Evolutionary conservation across 106 monocot genomes (phyloP).

Genomic region (Agapanthus africanus): DNA sequence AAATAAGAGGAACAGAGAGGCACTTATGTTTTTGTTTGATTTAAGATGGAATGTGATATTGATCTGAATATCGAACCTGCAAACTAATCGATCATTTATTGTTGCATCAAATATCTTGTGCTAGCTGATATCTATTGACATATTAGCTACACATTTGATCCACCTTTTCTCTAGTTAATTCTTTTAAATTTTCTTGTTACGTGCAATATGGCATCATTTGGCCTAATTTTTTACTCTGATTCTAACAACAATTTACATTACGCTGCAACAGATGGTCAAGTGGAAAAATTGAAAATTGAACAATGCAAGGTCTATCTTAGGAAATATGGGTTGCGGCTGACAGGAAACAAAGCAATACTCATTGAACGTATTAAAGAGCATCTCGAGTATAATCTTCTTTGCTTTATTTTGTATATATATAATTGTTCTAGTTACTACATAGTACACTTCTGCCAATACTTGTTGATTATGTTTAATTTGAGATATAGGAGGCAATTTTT

Average conservation of each 20-base stretch:
- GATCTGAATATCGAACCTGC: too few species aligned
- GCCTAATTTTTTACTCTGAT: background rate
- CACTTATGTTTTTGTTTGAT: too few species aligned
- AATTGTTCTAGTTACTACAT: background rate
- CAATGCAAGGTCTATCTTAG: slow-evolving; percentile 76
- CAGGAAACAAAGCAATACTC: slow-evolving; percentile 60
- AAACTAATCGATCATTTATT: too few species aligned
- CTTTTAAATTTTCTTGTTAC: background rate
- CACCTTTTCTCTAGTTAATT: background rate
- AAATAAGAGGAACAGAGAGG: too few species aligned
- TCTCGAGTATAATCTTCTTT: slow-evolving; percentile 31
- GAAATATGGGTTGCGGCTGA: slow-evolving; percentile 59
- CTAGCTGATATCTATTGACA: too few species aligned
- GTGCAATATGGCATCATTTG: background rate
- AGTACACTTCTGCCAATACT: background rate
- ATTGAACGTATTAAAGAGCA: slow-evolving; percentile 56
- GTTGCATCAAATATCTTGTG: too few species aligned
- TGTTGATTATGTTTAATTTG: background rate
- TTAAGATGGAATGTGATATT: too few species aligned
- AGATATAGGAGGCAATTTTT: background rate
- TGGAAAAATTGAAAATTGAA: slow-evolving; percentile 60
- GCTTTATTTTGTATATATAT: background rate
- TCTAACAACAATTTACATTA: slow-evolving; percentile 6
- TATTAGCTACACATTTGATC: background rate
- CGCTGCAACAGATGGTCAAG: slow-evolving; percentile 40